Conservation (phyloP, 1,284 basidiomycete genomes). For the Papiliotrema flavescens region DNA sequence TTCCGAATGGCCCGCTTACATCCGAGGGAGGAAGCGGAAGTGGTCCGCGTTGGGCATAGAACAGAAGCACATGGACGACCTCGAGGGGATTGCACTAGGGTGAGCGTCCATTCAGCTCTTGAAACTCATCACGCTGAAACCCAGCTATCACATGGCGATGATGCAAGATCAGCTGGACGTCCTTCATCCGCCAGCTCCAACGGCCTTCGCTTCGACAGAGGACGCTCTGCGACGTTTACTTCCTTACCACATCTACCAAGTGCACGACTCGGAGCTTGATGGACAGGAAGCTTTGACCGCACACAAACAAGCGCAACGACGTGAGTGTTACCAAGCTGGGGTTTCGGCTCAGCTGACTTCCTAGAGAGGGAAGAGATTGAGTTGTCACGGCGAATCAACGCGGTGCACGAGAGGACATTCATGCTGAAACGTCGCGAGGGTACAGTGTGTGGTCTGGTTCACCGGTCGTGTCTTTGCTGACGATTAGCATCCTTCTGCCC, state of each 20-base stretch:
- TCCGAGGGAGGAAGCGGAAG: constrained; percentile 18
- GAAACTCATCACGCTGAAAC: background rate
- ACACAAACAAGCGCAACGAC: background rate
- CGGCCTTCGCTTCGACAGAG: constrained; percentile 25
- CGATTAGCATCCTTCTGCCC: constrained; percentile 25
- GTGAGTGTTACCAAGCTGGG: background rate
- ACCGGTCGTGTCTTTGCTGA: background rate
- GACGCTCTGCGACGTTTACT: constrained; percentile 39
- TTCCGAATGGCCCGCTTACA: background rate
- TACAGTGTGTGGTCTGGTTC: constrained; percentile 14
- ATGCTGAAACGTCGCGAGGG: constrained; percentile 28
- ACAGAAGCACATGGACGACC: constrained; percentile 7
- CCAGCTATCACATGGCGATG: constrained; percentile 33
- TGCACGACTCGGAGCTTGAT: constrained; percentile 38
- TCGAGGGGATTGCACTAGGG: background rate
- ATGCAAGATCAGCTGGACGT: constrained; percentile 35
- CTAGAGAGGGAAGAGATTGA: constrained; percentile 20
- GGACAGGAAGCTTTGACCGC: background rate
- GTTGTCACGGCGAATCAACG: constrained; percentile 19
- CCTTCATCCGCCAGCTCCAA: constrained; percentile 24
- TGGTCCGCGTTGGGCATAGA: constrained; percentile 18
- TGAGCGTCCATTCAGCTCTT: background rate
- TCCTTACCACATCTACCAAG: constrained; percentile 45
- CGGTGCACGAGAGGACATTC: constrained; percentile 26
- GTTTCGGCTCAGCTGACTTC: background rate